Conservation (phyloP, 345 rosid species). For the Kernera saxatilis region DNA sequence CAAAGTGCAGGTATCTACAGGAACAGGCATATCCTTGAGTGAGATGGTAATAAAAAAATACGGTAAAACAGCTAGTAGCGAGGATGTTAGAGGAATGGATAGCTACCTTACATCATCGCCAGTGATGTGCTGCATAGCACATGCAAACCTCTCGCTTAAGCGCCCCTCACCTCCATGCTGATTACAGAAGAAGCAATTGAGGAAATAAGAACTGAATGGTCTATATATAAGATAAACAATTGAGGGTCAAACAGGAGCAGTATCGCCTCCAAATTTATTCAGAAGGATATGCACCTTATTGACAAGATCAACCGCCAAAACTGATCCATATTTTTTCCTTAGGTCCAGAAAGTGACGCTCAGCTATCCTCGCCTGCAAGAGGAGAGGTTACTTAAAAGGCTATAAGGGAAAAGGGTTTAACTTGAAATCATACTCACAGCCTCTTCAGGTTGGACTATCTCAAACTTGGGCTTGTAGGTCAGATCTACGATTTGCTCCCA, state of each 20-base stretch:
- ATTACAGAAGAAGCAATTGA: conserved; percentile 25
- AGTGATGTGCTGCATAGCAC: conserved; percentile 52
- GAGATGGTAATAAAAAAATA: background rate
- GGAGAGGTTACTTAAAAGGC: conserved; percentile 7
- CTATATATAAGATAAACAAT: too few species aligned
- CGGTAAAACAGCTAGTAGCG: background rate
- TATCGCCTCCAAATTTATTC: background rate
- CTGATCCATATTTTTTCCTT: conserved; percentile 83
- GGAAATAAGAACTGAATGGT: conserved; percentile 20
- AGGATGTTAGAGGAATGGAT: conserved; percentile 8
- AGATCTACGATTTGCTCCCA: conserved; percentile 98
- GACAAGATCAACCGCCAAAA: conserved; percentile 83
- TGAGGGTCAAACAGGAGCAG: background rate
- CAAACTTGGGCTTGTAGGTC: conserved; percentile 94
- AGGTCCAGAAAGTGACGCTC: conserved; percentile 94
- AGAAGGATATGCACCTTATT: conserved; percentile 51
- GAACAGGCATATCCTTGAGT: conserved; percentile 15
- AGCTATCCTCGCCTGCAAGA: conserved; percentile 57
- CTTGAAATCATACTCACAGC: conserved; percentile 56
- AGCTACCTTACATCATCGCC: conserved; percentile 82
- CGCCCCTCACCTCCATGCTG: conserved; percentile 97
- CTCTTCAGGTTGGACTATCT: conserved; percentile 77
- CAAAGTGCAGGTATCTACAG: conserved; percentile 91
- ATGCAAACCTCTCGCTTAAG: conserved; percentile 64
- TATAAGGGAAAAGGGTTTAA: background rate